Percentiles rank a stretch among this genome's conserved stretches.
Evolutionary conservation across 805 yeast genomes (phyloP).

Genomic region (Priceomyces fermenticarens): DNA sequence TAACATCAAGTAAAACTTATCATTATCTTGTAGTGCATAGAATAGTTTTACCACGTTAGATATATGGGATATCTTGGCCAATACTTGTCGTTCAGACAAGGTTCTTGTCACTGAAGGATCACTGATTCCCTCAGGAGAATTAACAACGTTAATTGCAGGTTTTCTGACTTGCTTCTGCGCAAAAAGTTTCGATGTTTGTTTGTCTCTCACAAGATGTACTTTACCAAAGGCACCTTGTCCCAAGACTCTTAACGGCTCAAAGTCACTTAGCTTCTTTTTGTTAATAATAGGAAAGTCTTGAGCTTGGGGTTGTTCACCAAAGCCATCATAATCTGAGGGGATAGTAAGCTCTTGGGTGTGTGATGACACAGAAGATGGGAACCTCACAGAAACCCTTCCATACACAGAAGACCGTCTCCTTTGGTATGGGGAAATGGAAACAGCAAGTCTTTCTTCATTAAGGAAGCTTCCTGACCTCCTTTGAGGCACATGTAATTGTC

Average conservation of each 20-base stretch:
- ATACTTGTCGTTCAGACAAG: constrained; percentile 71
- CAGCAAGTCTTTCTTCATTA: background rate
- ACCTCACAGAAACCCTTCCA: constrained; percentile 12
- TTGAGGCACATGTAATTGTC: background rate
- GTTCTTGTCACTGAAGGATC: constrained; percentile 59
- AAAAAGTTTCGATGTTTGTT: constrained; percentile 56
- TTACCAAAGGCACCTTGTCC: constrained; percentile 91
- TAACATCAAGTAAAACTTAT: constrained; percentile 68
- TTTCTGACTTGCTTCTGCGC: constrained; percentile 87
- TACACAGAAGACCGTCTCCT: constrained; percentile 15
- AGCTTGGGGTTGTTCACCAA: constrained; percentile 2
- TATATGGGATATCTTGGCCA: constrained; percentile 62
- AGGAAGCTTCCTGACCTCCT: background rate
- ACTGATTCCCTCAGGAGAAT: constrained; percentile 8
- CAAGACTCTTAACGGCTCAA: constrained; percentile 69
- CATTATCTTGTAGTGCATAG: constrained; percentile 79
- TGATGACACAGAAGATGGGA: constrained; percentile 3
- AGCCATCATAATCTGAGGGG: constrained; percentile 8
- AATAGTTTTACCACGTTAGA: constrained; percentile 79
- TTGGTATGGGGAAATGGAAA: background rate
- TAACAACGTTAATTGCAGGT: constrained; percentile 66
- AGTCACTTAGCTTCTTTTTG: constrained; percentile 41
- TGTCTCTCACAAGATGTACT: constrained; percentile 73
- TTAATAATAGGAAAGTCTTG: background rate
- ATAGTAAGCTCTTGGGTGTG: constrained; percentile 9